A percentile compares a stretch with the other conserved stretches of the same genome.
phyloP scores from a whole-genome alignment of 352 stramenopile genomes.

The Thalassiosira mediterranea region DNA sequence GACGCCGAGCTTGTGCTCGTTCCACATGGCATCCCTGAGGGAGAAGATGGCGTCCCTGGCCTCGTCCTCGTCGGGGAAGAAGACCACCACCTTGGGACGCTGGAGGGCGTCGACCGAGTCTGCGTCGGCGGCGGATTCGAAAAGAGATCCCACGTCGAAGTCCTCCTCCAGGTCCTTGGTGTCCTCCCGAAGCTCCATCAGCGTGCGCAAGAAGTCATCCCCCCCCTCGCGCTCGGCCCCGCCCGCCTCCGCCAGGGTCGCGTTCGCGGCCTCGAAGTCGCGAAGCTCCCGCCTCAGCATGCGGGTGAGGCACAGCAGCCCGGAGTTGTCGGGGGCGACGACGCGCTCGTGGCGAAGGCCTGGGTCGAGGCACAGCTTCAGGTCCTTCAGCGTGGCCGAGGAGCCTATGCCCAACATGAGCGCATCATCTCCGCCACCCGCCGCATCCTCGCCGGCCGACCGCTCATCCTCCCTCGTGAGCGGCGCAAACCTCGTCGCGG shows the following conservation, averaged over 20 bases:
- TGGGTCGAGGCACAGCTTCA: constrained; percentile 74
- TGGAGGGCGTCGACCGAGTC: constrained; percentile 41
- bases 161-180: constrained; percentile 49
- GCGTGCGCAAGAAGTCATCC: constrained; percentile 26
- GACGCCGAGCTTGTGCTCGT: constrained; percentile 73
- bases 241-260: constrained; percentile 16
- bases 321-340: constrained; percentile 49
- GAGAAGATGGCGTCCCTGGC: constrained; percentile 60
- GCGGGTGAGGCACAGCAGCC: constrained; percentile 62
- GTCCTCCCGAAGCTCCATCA: constrained; percentile 31
- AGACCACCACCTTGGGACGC: constrained; percentile 74
- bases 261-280: constrained; percentile 56
- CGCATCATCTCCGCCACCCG: not conserved
- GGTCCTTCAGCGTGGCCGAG: constrained; percentile 69
- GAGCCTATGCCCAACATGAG: constrained; percentile 5
- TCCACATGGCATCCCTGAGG: constrained; percentile 78
- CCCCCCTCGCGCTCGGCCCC: constrained; percentile 5
- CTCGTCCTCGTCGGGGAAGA: constrained; percentile 76
- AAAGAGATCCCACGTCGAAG: constrained; percentile 21
- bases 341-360: constrained; percentile 72
- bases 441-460: constrained; percentile 2
- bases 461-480: constrained; percentile 42
- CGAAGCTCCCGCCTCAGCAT: constrained; percentile 75
- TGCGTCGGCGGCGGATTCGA: constrained; percentile 26
- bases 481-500: constrained; percentile 68